Evolutionary conservation across 495 filamentous ascomycete species (phyloP).

Genomic region (Trichodelitschia bisporula): DNA sequence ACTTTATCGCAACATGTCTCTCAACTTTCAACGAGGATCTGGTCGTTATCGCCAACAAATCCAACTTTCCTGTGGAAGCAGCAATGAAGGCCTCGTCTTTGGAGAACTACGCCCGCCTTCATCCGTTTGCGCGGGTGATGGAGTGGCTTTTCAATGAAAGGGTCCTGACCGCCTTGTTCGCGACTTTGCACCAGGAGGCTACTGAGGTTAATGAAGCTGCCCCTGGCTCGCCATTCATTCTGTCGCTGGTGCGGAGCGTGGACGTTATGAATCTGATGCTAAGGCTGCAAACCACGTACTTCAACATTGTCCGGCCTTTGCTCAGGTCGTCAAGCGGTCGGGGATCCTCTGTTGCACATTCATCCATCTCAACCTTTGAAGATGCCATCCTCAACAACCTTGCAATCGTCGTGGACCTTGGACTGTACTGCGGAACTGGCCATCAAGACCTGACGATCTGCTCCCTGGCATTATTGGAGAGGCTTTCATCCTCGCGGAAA

Average conservation of each 20-base stretch:
- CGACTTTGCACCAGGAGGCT: slow-evolving; percentile 46
- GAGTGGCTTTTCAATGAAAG: slow-evolving; percentile 95
- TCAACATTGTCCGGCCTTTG: slow-evolving; percentile 59
- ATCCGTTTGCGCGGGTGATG: slow-evolving; percentile 81
- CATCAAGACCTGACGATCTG: slow-evolving; percentile 50
- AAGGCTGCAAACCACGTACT: slow-evolving; percentile 72
- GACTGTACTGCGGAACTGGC: slow-evolving; percentile 58
- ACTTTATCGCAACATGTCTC: slow-evolving; percentile 52
- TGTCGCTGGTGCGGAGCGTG: slow-evolving; percentile 46
- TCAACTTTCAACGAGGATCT: slow-evolving; percentile 79
- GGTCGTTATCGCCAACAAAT: slow-evolving; percentile 47
- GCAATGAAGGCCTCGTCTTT: slow-evolving; percentile 46
- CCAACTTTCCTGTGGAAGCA: slow-evolving; percentile 43
- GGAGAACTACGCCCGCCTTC: slow-evolving; percentile 51
- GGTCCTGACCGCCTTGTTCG: slow-evolving; percentile 54
- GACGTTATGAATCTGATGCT: slow-evolving; percentile 59
- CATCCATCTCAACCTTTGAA: slow-evolving; percentile 62
- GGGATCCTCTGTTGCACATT: slow-evolving; percentile 25
- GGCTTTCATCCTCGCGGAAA: slow-evolving; percentile 56
- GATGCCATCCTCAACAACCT: slow-evolving; percentile 71
- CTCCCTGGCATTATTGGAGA: slow-evolving; percentile 59
- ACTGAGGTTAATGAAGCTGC: slow-evolving; percentile 36
- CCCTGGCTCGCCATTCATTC: slow-evolving; percentile 47
- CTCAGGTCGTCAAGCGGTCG: slow-evolving; percentile 29
- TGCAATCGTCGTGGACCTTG: slow-evolving; percentile 47